A percentile compares a stretch with the other conserved stretches of the same genome.
These are phyloP conservation scores for Artemisia princeps DNA, from an alignment of 140 eudicot genomes.

Conservation along the genomic window DNA sequence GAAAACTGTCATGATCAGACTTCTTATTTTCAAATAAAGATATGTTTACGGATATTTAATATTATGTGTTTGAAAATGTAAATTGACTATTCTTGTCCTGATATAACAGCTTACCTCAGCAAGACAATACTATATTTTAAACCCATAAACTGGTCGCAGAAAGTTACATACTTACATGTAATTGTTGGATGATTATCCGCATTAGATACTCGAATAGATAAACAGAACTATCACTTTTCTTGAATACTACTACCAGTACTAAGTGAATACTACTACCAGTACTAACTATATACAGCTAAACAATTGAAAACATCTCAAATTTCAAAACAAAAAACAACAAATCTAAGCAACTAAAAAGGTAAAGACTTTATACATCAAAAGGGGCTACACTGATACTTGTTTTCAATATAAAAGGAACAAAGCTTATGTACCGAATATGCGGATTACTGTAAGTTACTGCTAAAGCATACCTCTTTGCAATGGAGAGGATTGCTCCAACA, in stretches of 20 bases:
- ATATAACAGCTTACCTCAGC: background rate
- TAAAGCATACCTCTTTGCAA: conserved; percentile 57
- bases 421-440: conserved; percentile 5
- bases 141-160: conserved; percentile 3
- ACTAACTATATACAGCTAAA: too few species aligned
- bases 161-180: conserved; percentile 3
- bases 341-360: too few species aligned
- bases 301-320: too few species aligned
- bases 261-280: too few species aligned
- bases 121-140: conserved; percentile 3
- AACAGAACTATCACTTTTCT: background rate
- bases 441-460: conserved; percentile 9
- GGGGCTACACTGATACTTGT: background rate
- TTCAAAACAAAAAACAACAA: too few species aligned
- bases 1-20: conserved; percentile 14
- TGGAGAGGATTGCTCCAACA: conserved; percentile 68
- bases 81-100: background rate
- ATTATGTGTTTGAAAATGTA: background rate
- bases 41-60: background rate
- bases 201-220: background rate
- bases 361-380: too few species aligned
- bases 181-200: background rate
- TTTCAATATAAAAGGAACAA: background rate
- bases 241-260: too few species aligned
- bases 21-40: background rate